Evolutionary conservation across 164 flowering plant genomes (phyloP).

Genomic region (Dillenia turbinata): DNA sequence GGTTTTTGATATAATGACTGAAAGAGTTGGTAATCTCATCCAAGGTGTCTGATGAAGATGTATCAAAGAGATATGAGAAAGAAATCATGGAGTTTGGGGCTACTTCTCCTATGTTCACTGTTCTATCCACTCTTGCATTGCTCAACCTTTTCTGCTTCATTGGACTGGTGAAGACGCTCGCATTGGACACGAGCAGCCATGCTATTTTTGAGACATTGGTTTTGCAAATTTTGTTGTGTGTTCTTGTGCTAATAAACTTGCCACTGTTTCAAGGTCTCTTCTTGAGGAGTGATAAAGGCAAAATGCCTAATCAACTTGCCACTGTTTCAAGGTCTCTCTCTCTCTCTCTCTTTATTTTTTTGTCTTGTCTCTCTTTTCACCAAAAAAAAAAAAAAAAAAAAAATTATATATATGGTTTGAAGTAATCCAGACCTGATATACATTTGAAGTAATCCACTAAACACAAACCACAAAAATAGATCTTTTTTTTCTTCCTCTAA

Average conservation of each 20-base stretch:
- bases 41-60: slow-evolving; percentile 55
- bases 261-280: slow-evolving; percentile 61
- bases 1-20: too few species aligned
- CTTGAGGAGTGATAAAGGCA: slow-evolving; percentile 61
- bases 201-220: slow-evolving; percentile 12
- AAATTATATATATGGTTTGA: too few species aligned
- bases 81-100: slow-evolving; percentile 75
- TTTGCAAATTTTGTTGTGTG: slow-evolving; percentile 44
- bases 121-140: slow-evolving; percentile 53
- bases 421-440: too few species aligned
- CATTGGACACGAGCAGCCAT: not conserved
- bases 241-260: slow-evolving; percentile 42
- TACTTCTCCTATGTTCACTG: slow-evolving; percentile 46
- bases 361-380: too few species aligned
- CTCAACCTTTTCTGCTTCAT: slow-evolving; percentile 44
- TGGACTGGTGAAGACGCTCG: slow-evolving; percentile 22
- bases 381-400: too few species aligned
- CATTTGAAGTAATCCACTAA: too few species aligned
- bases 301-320: slow-evolving; percentile 46
- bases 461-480: too few species aligned
- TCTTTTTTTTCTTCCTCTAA: too few species aligned
- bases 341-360: too few species aligned
- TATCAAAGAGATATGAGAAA: slow-evolving; percentile 33
- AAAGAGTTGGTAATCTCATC: slow-evolving; percentile 39
- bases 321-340: too few species aligned